Evolutionary conservation across 768 basidiomycete species (phyloP).

Genomic region (Pleurotus tuber-regium): DNA sequence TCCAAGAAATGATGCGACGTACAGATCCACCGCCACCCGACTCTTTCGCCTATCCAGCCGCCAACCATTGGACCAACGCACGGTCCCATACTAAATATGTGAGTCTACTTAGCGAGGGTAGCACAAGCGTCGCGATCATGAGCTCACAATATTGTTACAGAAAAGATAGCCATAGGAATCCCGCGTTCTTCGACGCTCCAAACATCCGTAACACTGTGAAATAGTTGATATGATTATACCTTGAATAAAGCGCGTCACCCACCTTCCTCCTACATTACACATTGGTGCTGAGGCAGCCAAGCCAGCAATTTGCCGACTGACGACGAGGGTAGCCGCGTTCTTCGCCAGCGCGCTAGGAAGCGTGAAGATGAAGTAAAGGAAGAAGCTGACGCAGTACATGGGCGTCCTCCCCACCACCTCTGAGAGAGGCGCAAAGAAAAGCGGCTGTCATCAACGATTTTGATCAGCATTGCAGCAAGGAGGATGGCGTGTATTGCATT

Average conservation of each 20-base stretch:
- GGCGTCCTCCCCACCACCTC: slow-evolving; percentile 36
- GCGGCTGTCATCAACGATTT: slow-evolving; percentile 27
- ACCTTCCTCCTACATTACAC: slow-evolving; percentile 44
- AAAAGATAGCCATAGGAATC: slow-evolving; percentile 49
- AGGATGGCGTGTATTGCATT: background rate
- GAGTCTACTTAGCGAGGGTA: background rate
- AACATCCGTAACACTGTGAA: slow-evolving; percentile 33
- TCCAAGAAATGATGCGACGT: no score
- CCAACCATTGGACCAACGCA: slow-evolving; percentile 50
- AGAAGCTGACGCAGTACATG: slow-evolving; percentile 35
- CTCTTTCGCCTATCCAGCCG: slow-evolving; percentile 42
- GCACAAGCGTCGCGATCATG: background rate
- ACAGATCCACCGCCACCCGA: slow-evolving; percentile 49
- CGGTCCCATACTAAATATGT: slow-evolving; percentile 35
- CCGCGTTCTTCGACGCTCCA: slow-evolving; percentile 41
- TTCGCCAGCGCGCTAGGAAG: slow-evolving; percentile 42
- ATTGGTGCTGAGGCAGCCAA: slow-evolving; percentile 39
- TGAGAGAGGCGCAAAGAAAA: slow-evolving; percentile 37
- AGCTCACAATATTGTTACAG: slow-evolving; percentile 42
- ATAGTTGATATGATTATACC: background rate
- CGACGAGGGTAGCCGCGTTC: slow-evolving; percentile 42
- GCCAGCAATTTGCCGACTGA: slow-evolving; percentile 45
- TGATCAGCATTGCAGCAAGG: background rate
- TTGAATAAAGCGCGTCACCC: background rate
- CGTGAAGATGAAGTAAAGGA: slow-evolving; percentile 44